Conservation (phyloP, 1,139 yeast species). For the Taiozyma sp. region DNA sequence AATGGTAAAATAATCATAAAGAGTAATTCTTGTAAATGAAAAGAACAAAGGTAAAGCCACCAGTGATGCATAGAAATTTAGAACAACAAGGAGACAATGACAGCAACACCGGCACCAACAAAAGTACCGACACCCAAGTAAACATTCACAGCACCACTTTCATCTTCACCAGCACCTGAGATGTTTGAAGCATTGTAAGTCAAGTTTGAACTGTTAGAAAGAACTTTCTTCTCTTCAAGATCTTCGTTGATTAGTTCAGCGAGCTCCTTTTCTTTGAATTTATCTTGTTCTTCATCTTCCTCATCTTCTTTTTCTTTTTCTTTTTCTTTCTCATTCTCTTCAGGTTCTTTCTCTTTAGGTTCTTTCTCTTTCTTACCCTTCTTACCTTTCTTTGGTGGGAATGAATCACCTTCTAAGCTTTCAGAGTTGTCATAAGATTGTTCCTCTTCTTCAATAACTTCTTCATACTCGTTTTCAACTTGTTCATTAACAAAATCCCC, state of each 20-base stretch:
- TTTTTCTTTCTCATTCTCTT: constrained; percentile 5
- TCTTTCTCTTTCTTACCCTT: constrained; percentile 2
- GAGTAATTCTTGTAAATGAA: too few relatives aligned
- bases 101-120: background rate
- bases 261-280: constrained; percentile 5
- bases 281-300: constrained; percentile 6
- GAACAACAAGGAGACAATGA: background rate
- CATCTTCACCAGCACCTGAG: background rate
- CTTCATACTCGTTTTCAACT: background rate
- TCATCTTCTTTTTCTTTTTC: constrained; percentile 2
- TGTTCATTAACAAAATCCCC: too few relatives aligned
- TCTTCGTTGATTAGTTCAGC: background rate
- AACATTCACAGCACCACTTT: background rate
- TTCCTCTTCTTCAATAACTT: background rate
- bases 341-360: constrained; percentile 1
- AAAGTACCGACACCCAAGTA: background rate
- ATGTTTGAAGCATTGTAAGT: background rate
- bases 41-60: too few relatives aligned
- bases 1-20: background rate
- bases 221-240: background rate
- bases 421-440: background rate
- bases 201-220: background rate
- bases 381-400: background rate
- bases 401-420: background rate
- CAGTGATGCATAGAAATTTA: background rate